phyloP scores from a whole-genome alignment of 768 basidiomycete genomes.

The Podaxis sp. region DNA sequence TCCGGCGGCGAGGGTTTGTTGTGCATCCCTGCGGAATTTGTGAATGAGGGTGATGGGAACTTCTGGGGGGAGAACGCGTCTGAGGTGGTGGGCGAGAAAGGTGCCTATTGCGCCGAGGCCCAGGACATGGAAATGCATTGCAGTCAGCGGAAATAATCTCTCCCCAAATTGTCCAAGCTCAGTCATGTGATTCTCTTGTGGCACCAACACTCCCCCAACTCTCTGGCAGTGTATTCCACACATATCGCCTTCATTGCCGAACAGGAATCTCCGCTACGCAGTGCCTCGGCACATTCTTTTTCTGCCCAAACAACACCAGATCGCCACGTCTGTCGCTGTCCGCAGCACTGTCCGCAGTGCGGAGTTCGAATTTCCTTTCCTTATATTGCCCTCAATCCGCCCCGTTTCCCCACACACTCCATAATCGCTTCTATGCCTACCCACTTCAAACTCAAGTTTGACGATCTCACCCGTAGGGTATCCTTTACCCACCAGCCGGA shows the following conservation, averaged over 20 bases:
- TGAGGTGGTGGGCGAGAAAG: constrained; percentile 78
- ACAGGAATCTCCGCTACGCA: too few relatives aligned
- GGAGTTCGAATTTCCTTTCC: constrained; percentile 41
- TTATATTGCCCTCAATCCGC: constrained; percentile 15
- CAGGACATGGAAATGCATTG: constrained; percentile 73
- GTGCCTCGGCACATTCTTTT: background rate
- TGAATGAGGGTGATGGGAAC: constrained; percentile 71
- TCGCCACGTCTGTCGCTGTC: constrained; percentile 4
- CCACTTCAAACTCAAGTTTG: constrained; percentile 66
- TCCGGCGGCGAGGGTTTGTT: constrained; percentile 28
- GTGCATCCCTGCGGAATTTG: constrained; percentile 42
- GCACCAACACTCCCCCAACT: background rate
- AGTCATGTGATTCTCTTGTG: background rate
- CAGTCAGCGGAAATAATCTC: background rate
- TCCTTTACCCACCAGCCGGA: constrained; percentile 49
- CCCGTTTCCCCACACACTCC: constrained; percentile 8
- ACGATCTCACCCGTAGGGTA: constrained; percentile 59
- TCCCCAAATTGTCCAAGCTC: background rate
- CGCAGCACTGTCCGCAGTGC: constrained; percentile 32
- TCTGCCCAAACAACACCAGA: background rate
- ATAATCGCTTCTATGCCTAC: constrained; percentile 38
- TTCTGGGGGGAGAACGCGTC: constrained; percentile 47
- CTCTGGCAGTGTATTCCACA: too few relatives aligned
- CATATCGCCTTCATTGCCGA: too few relatives aligned
- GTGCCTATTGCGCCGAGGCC: constrained; percentile 85